These are phyloP conservation scores for Crithidia expoeki DNA, from an alignment of 208 protist genomes.

Conservation along the genomic window DNA sequence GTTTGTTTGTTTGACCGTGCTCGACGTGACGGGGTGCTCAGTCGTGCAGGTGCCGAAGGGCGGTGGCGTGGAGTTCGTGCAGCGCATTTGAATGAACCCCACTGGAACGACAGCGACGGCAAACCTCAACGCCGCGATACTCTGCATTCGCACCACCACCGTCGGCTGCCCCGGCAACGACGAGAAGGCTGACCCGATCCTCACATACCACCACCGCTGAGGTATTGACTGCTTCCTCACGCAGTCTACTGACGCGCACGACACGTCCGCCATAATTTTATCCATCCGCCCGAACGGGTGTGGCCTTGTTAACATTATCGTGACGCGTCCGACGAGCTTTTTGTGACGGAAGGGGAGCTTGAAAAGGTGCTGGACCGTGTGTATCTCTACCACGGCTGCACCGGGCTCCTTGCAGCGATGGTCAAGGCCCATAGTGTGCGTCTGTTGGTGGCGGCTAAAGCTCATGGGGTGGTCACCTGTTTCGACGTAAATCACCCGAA, in stretches of 20 bases:
- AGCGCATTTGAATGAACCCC: slow-evolving; percentile 34
- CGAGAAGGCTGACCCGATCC: slow-evolving; percentile 29
- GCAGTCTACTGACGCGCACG: slow-evolving; percentile 15
- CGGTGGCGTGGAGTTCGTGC: slow-evolving; percentile 19
- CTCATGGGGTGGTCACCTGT: slow-evolving; percentile 23
- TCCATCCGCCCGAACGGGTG: slow-evolving; percentile 28
- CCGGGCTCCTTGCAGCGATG: slow-evolving; percentile 23
- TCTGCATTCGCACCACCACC: slow-evolving; percentile 23
- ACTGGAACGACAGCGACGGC: slow-evolving; percentile 29
- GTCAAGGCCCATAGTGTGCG: slow-evolving; percentile 24
- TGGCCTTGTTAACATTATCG: slow-evolving; percentile 28
- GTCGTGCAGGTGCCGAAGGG: slow-evolving; percentile 29
- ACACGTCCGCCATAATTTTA: slow-evolving; percentile 29
- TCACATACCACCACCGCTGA: slow-evolving; percentile 24
- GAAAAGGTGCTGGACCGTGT: slow-evolving; percentile 28
- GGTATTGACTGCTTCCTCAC: slow-evolving; percentile 31
- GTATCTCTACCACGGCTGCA: slow-evolving; percentile 27
- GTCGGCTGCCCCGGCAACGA: slow-evolving; percentile 31
- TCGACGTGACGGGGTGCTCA: slow-evolving; percentile 25
- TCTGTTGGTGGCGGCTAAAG: slow-evolving; percentile 24
- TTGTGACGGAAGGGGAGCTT: slow-evolving; percentile 22
- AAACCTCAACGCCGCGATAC: slow-evolving; percentile 31
- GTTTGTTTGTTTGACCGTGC: slow-evolving; percentile 21
- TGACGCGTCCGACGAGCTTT: slow-evolving; percentile 31
- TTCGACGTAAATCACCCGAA: slow-evolving; percentile 37